Percentiles rank a stretch among this genome's conserved stretches.
Evolutionary conservation across 768 basidiomycete species (phyloP).

Genomic region (Boletus edulis): DNA sequence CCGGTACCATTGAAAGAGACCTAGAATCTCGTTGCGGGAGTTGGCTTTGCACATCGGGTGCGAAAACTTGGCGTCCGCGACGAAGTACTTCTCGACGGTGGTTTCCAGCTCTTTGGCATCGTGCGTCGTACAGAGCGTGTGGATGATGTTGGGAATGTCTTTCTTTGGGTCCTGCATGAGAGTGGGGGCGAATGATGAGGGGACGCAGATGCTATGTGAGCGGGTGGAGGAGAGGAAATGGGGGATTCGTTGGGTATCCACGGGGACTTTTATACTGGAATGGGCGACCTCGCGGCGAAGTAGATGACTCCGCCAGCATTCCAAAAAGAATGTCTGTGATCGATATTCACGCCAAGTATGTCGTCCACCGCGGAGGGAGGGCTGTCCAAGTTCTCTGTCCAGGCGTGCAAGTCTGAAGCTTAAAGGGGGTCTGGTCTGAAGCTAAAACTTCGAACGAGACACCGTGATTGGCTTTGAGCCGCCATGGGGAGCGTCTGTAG

Average conservation of each 20-base stretch:
- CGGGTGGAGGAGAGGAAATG: neutral
- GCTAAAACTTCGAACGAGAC: neutral
- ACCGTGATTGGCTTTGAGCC: neutral
- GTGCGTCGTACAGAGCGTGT: conserved; percentile 43
- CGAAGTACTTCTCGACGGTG: conserved; percentile 49
- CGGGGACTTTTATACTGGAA: conserved; percentile 15
- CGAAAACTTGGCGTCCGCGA: conserved; percentile 52
- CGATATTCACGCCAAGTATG: neutral
- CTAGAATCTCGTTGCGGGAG: conserved; percentile 52
- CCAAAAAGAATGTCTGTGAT: conserved; percentile 1
- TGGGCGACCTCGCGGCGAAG: neutral
- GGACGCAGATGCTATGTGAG: neutral
- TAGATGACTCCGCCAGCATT: conserved; percentile 5
- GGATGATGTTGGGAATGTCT: conserved; percentile 47
- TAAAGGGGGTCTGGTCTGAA: neutral
- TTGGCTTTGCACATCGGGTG: conserved; percentile 58
- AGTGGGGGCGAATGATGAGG: neutral
- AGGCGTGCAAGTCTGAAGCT: neutral
- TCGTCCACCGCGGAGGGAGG: neutral
- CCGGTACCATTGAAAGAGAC: conserved; percentile 66
- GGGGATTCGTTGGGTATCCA: neutral
- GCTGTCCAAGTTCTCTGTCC: neutral
- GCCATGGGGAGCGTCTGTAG: neutral
- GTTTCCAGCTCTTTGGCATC: conserved; percentile 50
- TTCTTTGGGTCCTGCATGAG: conserved; percentile 55